Evolutionary conservation across 345 rosid species (phyloP), one percentile per base, ranked within the genome.

Genomic region (Salix viminalis): DNA sequence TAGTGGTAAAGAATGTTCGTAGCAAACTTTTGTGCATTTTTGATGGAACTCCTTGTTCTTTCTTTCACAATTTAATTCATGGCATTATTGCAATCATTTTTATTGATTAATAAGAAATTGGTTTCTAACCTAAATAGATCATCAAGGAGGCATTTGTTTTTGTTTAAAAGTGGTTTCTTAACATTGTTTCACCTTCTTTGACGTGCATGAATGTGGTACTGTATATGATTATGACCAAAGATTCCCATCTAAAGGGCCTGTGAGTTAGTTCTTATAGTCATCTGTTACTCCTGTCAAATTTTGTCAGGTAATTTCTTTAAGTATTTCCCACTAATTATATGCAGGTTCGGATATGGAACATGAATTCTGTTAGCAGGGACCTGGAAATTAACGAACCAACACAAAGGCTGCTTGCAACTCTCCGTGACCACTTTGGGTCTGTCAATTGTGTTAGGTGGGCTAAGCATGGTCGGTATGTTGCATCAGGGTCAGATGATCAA

Each of bases 361-460:
- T 89, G 92, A 92, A 89, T 79, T 92, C 95, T 65, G 89, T 89
- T 79, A 90, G 89, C 81, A 87, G 80, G 79, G 91, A 88, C 76
- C 83, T 88, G 39, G 85, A 83, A 81, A 80, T 83, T 64, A 81
- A 83, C 71, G 99, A 91, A 75, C 77, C 91, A 56, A 81, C 84
- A 39, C 89, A 88, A 75, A 85, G 93, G 88, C 97, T 96, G 81
- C 94, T 96, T 32, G 99, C 99, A 68, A 96, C 96, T 65, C 91
- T 94, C 39, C 97, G 97, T 18, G 99, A 94, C 84, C 99, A 96
- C 80, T 96, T 94, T 83, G 99, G 99, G 48, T 96, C 97, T 12
- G 99, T 96, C n/a, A 96, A 96, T 83, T 96, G 99, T 81, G 94
- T 96, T 76, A 87, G 99, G 83, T 96, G 99, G 98, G 98, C 99